Evolutionary conservation across 2,329 filamentous ascomycete species (phyloP).

Genomic region (Daldinia sp.): DNA sequence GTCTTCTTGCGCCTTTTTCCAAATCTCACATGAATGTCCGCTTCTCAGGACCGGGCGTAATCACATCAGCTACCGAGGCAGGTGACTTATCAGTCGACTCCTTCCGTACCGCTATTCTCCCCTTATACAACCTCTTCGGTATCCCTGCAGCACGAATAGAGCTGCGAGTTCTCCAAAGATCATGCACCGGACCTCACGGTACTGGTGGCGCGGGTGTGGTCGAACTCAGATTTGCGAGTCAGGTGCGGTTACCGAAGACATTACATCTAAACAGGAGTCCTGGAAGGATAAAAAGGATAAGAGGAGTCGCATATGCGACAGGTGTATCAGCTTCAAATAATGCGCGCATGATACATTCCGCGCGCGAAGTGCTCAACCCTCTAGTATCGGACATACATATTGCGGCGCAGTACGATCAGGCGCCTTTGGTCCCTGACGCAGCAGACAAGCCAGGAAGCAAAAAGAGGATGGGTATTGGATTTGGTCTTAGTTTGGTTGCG

Average conservation of each 20-base stretch:
- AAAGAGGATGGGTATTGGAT: conserved; percentile 83
- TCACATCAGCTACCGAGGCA: conserved; percentile 82
- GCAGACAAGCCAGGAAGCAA: conserved; percentile 62
- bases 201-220: conserved; percentile 88
- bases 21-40: conserved; percentile 91
- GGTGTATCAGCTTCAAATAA: conserved; percentile 95
- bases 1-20: conserved; percentile 89
- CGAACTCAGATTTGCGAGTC: conserved; percentile 92
- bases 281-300: conserved; percentile 85
- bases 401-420: conserved; percentile 78
- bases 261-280: conserved; percentile 84
- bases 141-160: conserved; percentile 84
- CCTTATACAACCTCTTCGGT: conserved; percentile 88
- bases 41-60: conserved; percentile 89
- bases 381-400: conserved; percentile 91
- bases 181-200: conserved; percentile 78
- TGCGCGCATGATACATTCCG: conserved; percentile 90
- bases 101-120: conserved; percentile 90
- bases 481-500: conserved; percentile 88
- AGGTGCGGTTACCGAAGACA: conserved; percentile 92
- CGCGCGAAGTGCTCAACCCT: conserved; percentile 84
- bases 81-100: conserved; percentile 93
- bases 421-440: conserved; percentile 63
- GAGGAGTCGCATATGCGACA: conserved; percentile 92
- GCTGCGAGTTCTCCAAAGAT: conserved; percentile 80